Evolutionary conservation across 805 yeast genomes (phyloP), one percentile per base, ranked within the genome.

Genomic region (Candida khao-thaluensis): DNA sequence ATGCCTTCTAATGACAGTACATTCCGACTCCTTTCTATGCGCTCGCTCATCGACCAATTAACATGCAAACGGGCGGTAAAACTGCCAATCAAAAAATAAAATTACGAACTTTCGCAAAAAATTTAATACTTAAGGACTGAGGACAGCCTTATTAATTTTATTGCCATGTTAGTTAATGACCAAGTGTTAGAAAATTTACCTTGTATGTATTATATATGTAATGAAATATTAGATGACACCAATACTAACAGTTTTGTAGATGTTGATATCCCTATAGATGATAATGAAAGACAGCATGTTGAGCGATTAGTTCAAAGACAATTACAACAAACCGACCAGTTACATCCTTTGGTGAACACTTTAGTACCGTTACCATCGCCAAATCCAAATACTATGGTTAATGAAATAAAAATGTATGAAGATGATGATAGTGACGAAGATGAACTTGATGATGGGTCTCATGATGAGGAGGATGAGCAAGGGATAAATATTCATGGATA

Each of bases 161-260:
- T 7, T 9, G 54, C 51, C 57, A 57, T 56, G n/a, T 47, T 50
- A 3, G 57, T 59, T 42, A 56, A 62, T 39, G 55, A 57, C 46
- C 66, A 62, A 26, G 58, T 59, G 2, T 41, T 64, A 31, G 75
- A 71, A 33, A 61, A 66, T 32, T 55, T 71, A 28, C 50, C 69
- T 9, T 63, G 71, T 66, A 65, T 42, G 71, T 64, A 43, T 16
- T 10, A n/a, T 17, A 9, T 15, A 16, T 15, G 6, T 20, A 8
- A 7, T 16, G 14, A 12, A 6, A 8, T 6, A n/a, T n/a, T n/a
- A n/a, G n/a, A n/a, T n/a, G n/a, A n/a, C n/a, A n/a, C n/a, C n/a
- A n/a, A n/a, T 30, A 37, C 40, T 37, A 37, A 37, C 30, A 9
- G 10, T 22, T n/a, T 35, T 34, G 2, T 24, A 28, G 42, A 60